Evolutionary conservation across 805 yeast genomes (phyloP).

Genomic region (Saturnispora ahearnii): DNA sequence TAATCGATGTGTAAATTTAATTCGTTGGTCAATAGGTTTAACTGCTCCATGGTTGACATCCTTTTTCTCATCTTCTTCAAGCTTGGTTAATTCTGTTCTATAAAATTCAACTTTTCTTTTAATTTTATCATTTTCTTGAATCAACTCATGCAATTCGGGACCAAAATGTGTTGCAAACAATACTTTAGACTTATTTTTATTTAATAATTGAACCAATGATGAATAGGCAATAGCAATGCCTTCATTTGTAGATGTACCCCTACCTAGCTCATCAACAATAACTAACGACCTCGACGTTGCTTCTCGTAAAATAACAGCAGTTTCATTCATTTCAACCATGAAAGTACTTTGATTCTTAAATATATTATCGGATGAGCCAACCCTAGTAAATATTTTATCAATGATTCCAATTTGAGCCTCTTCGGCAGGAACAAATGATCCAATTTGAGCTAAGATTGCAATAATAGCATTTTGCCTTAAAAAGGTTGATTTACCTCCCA

Average conservation of each 20-base stretch:
- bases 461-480: conserved; percentile 65
- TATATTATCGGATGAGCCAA: conserved; percentile 80
- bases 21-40: conserved; percentile 23
- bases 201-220: conserved; percentile 46
- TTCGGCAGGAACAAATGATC: conserved; percentile 63
- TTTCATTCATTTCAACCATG: conserved; percentile 89
- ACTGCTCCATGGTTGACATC: not conserved
- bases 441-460: conserved; percentile 63
- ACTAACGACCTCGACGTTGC: conserved; percentile 65
- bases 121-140: conserved; percentile 26
- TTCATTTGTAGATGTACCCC: conserved; percentile 81
- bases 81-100: conserved; percentile 18
- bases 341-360: conserved; percentile 77
- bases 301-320: conserved; percentile 55
- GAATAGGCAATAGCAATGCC: conserved; percentile 84
- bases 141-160: conserved; percentile 37
- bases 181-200: conserved; percentile 53
- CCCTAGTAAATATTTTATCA: conserved; percentile 70
- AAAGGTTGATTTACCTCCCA: conserved; percentile 80
- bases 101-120: conserved; percentile 19
- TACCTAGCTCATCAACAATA: conserved; percentile 79
- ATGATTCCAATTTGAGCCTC: conserved; percentile 60
- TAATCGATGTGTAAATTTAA: conserved; percentile 47
- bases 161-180: conserved; percentile 91
- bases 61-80: not conserved